Base-by-base conservation (phyloP, 495 filamentous ascomycete genomes). In the Podospora fimiseda region DNA sequence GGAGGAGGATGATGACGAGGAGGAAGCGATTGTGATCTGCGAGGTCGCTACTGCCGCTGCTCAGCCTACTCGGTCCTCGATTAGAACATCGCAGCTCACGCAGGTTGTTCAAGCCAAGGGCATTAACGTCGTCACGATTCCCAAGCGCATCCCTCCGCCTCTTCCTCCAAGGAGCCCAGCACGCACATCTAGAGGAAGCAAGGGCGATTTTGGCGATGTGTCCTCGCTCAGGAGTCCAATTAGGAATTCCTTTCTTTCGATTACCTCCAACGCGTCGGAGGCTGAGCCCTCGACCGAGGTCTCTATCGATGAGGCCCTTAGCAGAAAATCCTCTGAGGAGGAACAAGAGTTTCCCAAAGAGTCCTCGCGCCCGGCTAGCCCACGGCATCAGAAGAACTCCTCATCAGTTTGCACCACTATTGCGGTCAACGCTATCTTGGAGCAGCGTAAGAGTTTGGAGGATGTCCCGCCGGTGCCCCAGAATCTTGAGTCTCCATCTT, bases 131-230 rank as follows among this genome's bases (percentile, higher is more conserved):
- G 84, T 91, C 21, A 85, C 78, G 18, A 89, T 91, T 61, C 80
- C 85, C 1, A 88, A 88, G 68, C 72, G 85, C 23, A 68, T 82
- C 2, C 74, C 84, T 6, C 86, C 87, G 11, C 71, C 83, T 2
- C 74, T 88, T 16, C 85, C 85, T 3, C 72, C 76, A 3, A 73
- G 82, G 24, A 84, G 78, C 53, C 83, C 86, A 9, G 74, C 73
- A 6, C 67, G 74, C 43, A 46, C 60, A 9, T 78, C 74, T 9
- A 56, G 69, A 16, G 70, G 60, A 43, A 70, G 68, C 55, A 74
- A 64, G 46, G 65, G 52, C 48, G 66, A 70, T 2, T 60, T 47
- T 21, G 63, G 60, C 38, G 69, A 70, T 20, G 57, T 68, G 2
- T 59, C 61, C 3, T 50, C 56, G 5, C 50, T 70, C 9, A 60